Base-by-base conservation (phyloP, 2,329 filamentous ascomycete genomes). In the Simplicillium aogashimaense region DNA sequence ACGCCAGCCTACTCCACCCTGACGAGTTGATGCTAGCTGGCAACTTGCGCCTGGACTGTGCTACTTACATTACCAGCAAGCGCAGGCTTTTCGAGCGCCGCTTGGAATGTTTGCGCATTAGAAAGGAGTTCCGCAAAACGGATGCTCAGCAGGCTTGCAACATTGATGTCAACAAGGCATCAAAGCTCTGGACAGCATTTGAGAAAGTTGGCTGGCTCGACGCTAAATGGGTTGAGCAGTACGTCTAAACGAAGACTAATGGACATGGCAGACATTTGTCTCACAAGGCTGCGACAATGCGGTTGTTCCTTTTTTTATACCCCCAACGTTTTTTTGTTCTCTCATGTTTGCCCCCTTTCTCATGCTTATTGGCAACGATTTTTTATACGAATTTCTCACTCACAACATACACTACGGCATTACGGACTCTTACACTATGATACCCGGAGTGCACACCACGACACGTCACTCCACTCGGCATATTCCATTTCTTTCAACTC, bases 91-190 rank as follows among this genome's bases (percentile, higher is more conserved):
- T 97, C 59, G 70, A 82, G 40, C 78, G 79, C 37, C 78, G 86
- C 32, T 74, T 90, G 29, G 76, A 83, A 38, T 76, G 74, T 44
- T 75, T 80, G 2, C 65, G 67, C 41, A 78, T 77, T 29, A 74
- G 75, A 56, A 92, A 94, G 61, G 84, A 89, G 53, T 95, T 95
- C 60, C 81, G 86, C 58, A 95, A 95, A 74, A 97, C 90, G 1
- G 86, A 95, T 57, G 87, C 88, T 5, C 90, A 97, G 60, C 86
- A 94, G 59, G 87, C 86, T n/a, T 94, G 87, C 73, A 94, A 94
- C 68, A 95, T 95, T 47, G 90, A 97, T 53, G 90, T 97, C 58
- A 95, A 95, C 70, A 97, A 95, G 69, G 87, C 89, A 3, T 94
- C 86, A 49, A 90, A 90, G 60, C 70, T 97, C 36, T 95, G 87